phyloP scores from a whole-genome alignment of 441 rosid species.

The Euphorbia corollata region DNA sequence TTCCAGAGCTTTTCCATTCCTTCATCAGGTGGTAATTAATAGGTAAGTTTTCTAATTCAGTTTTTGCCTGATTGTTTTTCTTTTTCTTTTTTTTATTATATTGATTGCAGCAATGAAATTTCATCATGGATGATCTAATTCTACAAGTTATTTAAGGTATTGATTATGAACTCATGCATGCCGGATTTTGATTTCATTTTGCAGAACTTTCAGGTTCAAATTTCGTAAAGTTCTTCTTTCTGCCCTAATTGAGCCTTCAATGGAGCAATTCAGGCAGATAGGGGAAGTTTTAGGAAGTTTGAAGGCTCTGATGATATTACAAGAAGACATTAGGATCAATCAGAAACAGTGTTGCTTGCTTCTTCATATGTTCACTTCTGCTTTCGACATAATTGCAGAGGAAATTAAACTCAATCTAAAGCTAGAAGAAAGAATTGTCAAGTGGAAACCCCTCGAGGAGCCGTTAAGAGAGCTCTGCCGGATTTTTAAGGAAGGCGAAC shows the following conservation, averaged over 20 bases:
- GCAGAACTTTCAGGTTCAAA: constrained; percentile 6
- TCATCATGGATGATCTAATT: no score
- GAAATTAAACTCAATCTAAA: constrained; percentile 66
- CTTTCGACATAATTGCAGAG: constrained; percentile 60
- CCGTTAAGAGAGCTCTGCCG: constrained; percentile 70
- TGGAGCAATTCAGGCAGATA: constrained; percentile 92
- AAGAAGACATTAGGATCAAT: constrained; percentile 64
- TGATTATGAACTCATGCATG: not conserved
- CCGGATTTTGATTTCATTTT: constrained; percentile 11
- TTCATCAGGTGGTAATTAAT: constrained; percentile 7
- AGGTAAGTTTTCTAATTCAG: constrained; percentile 8
- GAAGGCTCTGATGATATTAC: constrained; percentile 80
- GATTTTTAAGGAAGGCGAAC: constrained; percentile 84
- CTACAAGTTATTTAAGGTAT: no score
- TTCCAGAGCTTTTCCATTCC: constrained; percentile 6
- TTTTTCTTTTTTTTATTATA: not conserved
- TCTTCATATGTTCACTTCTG: constrained; percentile 48
- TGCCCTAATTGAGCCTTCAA: constrained; percentile 19
- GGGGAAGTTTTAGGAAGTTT: constrained; percentile 92
- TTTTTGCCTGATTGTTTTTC: not conserved
- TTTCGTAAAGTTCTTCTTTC: not conserved
- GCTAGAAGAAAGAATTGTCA: constrained; percentile 70
- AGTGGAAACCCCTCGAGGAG: constrained; percentile 80
- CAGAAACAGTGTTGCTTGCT: constrained; percentile 63
- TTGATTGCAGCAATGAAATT: no score